Conservation (phyloP, 176 grass and related monocot species). For the Guadua angustifolia region DNA sequence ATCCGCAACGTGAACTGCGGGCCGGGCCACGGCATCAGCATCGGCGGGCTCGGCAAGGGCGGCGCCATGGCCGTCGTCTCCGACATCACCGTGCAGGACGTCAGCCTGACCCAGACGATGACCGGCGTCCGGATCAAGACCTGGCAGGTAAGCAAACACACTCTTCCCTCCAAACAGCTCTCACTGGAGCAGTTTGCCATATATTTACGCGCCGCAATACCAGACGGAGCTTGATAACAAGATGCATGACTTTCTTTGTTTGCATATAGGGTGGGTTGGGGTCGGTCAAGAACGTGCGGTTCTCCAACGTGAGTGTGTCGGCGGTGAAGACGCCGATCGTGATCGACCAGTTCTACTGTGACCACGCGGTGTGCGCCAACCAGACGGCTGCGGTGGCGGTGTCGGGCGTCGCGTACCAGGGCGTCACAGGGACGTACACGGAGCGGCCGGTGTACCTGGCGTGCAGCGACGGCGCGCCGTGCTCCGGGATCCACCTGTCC, state of each 20-base stretch:
- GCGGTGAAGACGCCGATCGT: conserved; percentile 60
- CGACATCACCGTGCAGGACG: conserved; percentile 52
- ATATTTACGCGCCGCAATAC: no score
- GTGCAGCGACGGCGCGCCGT: conserved; percentile 68
- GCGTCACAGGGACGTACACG: conserved; percentile 64
- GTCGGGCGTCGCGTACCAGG: conserved; percentile 55
- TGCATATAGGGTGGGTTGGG: conserved; percentile 63
- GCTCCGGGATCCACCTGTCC: conserved; percentile 44
- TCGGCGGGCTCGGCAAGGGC: conserved; percentile 71
- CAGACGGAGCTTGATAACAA: neutral
- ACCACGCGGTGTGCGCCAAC: conserved; percentile 55
- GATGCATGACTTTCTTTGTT: neutral
- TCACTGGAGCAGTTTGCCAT: neutral
- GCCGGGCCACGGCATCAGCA: conserved; percentile 75
- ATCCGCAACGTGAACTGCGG: conserved; percentile 62
- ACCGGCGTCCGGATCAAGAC: conserved; percentile 71
- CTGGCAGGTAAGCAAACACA: conserved; percentile 60
- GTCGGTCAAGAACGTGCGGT: conserved; percentile 52
- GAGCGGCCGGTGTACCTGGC: conserved; percentile 58
- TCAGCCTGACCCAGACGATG: conserved; percentile 48
- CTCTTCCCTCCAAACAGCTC: neutral
- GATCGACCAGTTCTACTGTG: conserved; percentile 79
- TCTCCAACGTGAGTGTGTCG: conserved; percentile 49
- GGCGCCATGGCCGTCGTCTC: conserved; percentile 47
- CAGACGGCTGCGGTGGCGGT: conserved; percentile 61